Percentiles rank a stretch among this genome's conserved stretches.
These are phyloP conservation scores for Casuarina cunninghamiana DNA, from an alignment of 306 rosid species.

Conservation along the genomic window DNA sequence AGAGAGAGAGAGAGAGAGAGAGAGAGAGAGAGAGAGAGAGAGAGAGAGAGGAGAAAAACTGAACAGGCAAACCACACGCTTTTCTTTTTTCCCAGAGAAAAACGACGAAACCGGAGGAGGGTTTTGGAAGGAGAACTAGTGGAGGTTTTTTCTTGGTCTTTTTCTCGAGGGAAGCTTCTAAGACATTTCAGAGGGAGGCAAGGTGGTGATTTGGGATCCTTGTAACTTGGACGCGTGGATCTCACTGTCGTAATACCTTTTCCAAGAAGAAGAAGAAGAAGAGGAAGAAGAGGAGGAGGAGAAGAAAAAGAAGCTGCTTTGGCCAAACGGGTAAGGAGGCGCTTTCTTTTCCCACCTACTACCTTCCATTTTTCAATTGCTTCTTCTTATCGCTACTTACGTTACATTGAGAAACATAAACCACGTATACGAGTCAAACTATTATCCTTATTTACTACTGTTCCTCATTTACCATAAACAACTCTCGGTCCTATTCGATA, in stretches of 20 bases:
- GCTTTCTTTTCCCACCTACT: conserved; percentile 59
- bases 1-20: not conserved
- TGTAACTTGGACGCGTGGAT: conserved; percentile 37
- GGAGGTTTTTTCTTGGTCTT: conserved; percentile 22
- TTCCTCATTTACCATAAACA: too few species aligned
- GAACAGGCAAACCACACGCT: conserved; percentile 17
- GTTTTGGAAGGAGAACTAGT: conserved; percentile 8
- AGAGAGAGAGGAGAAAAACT: too few species aligned
- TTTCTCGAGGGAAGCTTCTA: conserved; percentile 52
- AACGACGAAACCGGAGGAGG: conserved; percentile 20
- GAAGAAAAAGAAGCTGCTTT: conserved; percentile 8
- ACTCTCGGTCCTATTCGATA: too few species aligned
- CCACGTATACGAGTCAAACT: too few species aligned
- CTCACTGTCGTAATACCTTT: conserved; percentile 17
- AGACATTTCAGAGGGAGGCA: conserved; percentile 18
- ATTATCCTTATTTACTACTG: too few species aligned
- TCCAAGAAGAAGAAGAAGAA: not conserved
- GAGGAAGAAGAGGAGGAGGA: not conserved
- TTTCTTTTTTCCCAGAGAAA: conserved; percentile 33
- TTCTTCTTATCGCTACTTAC: conserved; percentile 33
- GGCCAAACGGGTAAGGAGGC: conserved; percentile 34
- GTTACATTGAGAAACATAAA: too few species aligned
- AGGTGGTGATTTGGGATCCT: not conserved
- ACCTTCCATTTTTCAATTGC: conserved; percentile 42
- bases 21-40: not conserved